Base-by-base conservation (phyloP, 2,329 filamentous ascomycete genomes). In the Fusarium sp. region DNA sequence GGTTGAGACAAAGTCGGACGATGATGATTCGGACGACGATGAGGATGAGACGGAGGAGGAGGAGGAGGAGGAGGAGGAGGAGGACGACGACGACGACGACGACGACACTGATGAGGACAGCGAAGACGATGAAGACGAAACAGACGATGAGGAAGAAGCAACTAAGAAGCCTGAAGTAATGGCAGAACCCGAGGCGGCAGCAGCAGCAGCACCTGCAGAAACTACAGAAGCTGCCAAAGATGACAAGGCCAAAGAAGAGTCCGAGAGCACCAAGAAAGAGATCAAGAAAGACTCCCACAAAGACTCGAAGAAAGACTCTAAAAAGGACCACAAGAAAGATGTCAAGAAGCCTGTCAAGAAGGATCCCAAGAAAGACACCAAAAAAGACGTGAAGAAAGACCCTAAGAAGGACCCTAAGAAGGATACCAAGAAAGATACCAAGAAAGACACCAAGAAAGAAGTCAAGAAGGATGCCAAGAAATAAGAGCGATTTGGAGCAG, bases 1-100 rank as follows among this genome's bases (percentile, higher is more conserved):
- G 14, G 78, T 79, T 3, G 81, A 80, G 4, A 76, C 82, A 11
- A 79, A 80, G 2, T 80, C 5, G 14, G 54, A 68, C 26, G 73
- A 75, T 11, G 76, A 79, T 2, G 77, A 78, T 2, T 56, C 59
- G 26, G 75, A 78, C 1, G 62, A 59, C 32, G 64, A 66, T 10
- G 64, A 24, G 17, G 30, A 68, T 0, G 34, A 54, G 51, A 41
- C 47, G 20, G 73, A 79, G 2, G 74, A 78, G 17, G 75, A 77
- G 6, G 75, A 76, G 6, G 41, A 74, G 6, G 62, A 34, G 14
- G 32, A 74, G 26, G 26, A 76, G 6, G 41, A 74, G 6, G 62
- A 34, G 1, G 32, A 34, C 14, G 32, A 74, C 11, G 68, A 76
- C 7, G 76, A 76, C 14, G 70, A 79, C 41, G 74, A 63, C 8